These are phyloP conservation scores for Tilletia horrida DNA, from an alignment of 1,284 basidiomycete genomes.

Conservation along the genomic window DNA sequence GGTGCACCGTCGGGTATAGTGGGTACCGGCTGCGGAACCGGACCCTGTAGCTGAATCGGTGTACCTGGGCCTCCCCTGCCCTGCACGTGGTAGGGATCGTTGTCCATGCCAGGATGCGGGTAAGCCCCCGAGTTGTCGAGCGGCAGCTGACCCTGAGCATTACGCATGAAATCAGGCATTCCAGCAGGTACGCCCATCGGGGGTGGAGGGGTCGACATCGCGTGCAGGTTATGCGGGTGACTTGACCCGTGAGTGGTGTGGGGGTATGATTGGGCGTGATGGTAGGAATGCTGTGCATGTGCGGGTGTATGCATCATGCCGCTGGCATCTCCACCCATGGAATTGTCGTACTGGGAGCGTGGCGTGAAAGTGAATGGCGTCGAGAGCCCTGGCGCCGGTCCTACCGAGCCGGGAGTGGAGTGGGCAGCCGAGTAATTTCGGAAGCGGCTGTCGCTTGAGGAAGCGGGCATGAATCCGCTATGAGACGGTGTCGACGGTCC, in stretches of 20 bases:
- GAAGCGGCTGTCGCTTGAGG: conserved; percentile 2
- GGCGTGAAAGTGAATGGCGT: conserved; percentile 15
- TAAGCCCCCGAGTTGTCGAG: neutral
- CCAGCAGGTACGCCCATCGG: conserved; percentile 2
- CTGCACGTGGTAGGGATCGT: conserved; percentile 1
- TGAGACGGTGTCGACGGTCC: neutral
- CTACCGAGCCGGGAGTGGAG: neutral
- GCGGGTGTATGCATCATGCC: conserved; percentile 10
- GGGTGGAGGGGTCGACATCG: conserved; percentile 8
- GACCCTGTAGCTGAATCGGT: conserved; percentile 1
- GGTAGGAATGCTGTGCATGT: neutral
- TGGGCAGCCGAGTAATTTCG: neutral
- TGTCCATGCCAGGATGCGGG: neutral
- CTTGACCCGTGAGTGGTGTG: neutral
- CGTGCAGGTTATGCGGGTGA: neutral
- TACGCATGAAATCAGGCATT: conserved; percentile 12
- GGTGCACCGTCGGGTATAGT: conserved; percentile 24
- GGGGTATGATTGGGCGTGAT: neutral
- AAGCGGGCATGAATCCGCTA: neutral
- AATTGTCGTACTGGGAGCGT: neutral
- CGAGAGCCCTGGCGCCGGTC: conserved; percentile 1
- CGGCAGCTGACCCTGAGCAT: neutral
- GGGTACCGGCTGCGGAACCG: conserved; percentile 2
- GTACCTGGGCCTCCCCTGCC: neutral
- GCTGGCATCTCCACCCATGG: neutral